Evolutionary conservation across 129 eudicot species (phyloP), one percentile per base, ranked within the genome.

Genomic region (Escallonia herrerae): DNA sequence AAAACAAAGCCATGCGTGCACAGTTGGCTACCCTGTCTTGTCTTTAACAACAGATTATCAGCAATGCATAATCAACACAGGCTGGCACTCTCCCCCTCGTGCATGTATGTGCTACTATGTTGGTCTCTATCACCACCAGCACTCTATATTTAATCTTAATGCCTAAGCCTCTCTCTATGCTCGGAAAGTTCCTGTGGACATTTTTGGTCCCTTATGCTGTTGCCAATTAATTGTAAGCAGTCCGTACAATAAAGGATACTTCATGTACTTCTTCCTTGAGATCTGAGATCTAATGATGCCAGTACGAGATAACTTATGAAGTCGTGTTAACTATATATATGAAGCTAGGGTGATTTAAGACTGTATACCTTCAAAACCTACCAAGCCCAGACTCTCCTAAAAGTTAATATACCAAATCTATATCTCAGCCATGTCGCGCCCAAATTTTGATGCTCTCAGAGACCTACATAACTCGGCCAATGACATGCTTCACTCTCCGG

Each of bases 381-480:
- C 54, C 50, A 61, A n/a, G 48, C 47, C 43, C 7, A 53, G 46
- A 40, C 43, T 5, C 13, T 3, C 62, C 52, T 22, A 22, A 22
- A 22, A 22, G 33, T 22, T 22, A 22, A 22, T 22, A 0, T 22
- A 49, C 43, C 14, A 43, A 62, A 40, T 12, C 49, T 40, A n/a
- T 63, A 53, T 60, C 37, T 42, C 57, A 14, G 39, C 58, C 45
- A 79, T 81, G 91, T 76, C 91, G 5, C 74, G 37, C 8, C 77
- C 79, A 38, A 78, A 80, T 62, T 85, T 85, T 7, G 79, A 58
- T 68, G 86, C 91, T 1, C 77, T 87, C 8, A 61, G 68, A 51
- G 86, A 91, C 62, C 64, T 87, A 47, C 97, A 91, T 60, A 86
- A 84, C 68, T 84, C 90, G 1, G 94, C 84, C 37, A 91, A 91